Evolutionary conservation across 2,329 filamentous ascomycete genomes (phyloP).

Genomic region (Diaporthe citriasiana): DNA sequence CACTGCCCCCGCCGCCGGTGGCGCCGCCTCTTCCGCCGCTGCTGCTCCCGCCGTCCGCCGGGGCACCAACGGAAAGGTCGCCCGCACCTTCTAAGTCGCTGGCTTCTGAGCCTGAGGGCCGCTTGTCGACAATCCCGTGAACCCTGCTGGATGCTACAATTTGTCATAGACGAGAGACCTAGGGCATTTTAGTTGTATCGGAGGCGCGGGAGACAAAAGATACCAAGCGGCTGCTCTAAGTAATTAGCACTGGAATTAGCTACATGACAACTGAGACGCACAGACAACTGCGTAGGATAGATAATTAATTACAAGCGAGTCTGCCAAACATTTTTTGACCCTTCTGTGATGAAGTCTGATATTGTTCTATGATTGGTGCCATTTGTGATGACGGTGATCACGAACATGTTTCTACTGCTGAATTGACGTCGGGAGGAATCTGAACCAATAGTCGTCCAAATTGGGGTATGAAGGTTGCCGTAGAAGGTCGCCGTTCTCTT

Average conservation of each 20-base stretch:
- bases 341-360: not conserved
- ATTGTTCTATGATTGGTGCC: not conserved
- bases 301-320: conserved; percentile 17
- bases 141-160: not conserved
- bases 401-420: not conserved
- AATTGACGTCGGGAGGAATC: not conserved
- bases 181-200: not conserved
- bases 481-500: not conserved
- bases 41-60: conserved; percentile 21
- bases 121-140: not conserved
- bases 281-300: conserved; percentile 9
- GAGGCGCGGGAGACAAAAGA: conserved; percentile 1
- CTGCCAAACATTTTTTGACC: not conserved
- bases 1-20: not conserved
- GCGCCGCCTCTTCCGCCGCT: not conserved
- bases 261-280: conserved; percentile 14
- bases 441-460: too few relatives aligned
- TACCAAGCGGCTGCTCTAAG: conserved; percentile 5
- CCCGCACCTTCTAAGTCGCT: conserved; percentile 1
- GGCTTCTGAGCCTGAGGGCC: not conserved
- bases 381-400: not conserved
- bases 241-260: conserved; percentile 5
- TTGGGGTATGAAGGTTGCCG: not conserved
- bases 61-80: conserved; percentile 13
- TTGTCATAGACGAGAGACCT: not conserved